These are phyloP conservation scores for Hymenoscyphus occultus DNA, from an alignment of 2,329 filamentous ascomycete genomes.

Conservation along the genomic window DNA sequence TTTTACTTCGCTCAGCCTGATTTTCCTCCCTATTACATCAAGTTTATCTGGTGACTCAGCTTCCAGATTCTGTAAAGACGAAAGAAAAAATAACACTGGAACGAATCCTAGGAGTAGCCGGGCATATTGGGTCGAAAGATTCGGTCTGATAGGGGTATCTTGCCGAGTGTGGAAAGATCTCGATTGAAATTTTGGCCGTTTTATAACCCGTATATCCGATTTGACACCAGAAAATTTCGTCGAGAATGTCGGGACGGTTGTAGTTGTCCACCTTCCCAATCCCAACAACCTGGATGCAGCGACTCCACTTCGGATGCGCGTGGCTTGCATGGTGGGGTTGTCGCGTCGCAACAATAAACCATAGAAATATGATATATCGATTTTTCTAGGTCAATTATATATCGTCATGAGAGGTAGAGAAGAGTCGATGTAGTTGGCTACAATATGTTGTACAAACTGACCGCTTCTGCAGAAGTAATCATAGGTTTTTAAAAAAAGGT, in stretches of 20 bases:
- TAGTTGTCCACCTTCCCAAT: background rate
- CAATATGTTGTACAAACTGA: background rate
- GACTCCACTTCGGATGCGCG: background rate
- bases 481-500: background rate
- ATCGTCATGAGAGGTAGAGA: background rate
- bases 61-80: background rate
- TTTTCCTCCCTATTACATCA: background rate
- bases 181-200: background rate
- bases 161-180: background rate
- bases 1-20: slow-evolving; percentile 48
- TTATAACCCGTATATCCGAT: background rate
- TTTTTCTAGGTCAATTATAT: slow-evolving; percentile 1
- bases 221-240: background rate
- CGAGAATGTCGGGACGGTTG: background rate
- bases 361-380: background rate
- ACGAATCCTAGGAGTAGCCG: background rate
- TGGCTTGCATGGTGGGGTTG: background rate
- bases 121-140: background rate
- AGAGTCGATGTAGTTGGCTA: background rate
- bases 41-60: slow-evolving; percentile 6
- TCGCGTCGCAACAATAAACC: background rate
- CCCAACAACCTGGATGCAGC: background rate
- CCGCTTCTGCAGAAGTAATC: background rate
- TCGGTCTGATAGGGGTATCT: background rate
- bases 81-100: background rate